These are phyloP conservation scores for Tricholoma bakamatsutake DNA, from an alignment of 768 basidiomycete species.

Conservation along the genomic window DNA sequence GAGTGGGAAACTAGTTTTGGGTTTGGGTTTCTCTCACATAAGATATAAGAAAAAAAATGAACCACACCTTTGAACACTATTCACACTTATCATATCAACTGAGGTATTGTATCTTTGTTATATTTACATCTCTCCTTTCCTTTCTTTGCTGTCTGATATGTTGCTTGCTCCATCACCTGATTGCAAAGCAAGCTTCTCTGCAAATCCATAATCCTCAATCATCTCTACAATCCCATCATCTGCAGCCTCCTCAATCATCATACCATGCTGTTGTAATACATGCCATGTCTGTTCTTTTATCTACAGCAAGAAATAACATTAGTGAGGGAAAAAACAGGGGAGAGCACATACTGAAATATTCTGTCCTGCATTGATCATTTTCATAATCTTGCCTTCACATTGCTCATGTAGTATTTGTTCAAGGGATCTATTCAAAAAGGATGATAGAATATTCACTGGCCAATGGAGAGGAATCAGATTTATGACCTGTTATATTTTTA, in stretches of 20 bases:
- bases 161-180: neutral
- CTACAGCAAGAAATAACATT: slow-evolving; percentile 20
- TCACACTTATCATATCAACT: too few relatives aligned
- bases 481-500: slow-evolving; percentile 42
- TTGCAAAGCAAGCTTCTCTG: neutral
- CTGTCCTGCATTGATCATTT: slow-evolving; percentile 71
- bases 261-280: slow-evolving; percentile 56
- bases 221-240: slow-evolving; percentile 34
- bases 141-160: neutral
- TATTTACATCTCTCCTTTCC: neutral
- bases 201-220: slow-evolving; percentile 19
- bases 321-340: neutral
- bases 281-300: slow-evolving; percentile 56
- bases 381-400: slow-evolving; percentile 72
- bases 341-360: slow-evolving; percentile 56
- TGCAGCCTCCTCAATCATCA: slow-evolving; percentile 57
- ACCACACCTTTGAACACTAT: too few relatives aligned
- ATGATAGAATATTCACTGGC: slow-evolving; percentile 66
- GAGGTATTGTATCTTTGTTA: neutral
- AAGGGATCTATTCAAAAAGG: slow-evolving; percentile 76
- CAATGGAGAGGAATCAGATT: slow-evolving; percentile 66
- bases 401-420: slow-evolving; percentile 65
- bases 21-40: too few relatives aligned
- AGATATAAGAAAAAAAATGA: too few relatives aligned
- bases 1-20: too few relatives aligned